Percentiles rank a stretch among this genome's conserved stretches.
These are phyloP conservation scores for Rhizoclosmatium sp. DNA, from an alignment of 192 early-diverging fungal species.

Conservation along the genomic window DNA sequence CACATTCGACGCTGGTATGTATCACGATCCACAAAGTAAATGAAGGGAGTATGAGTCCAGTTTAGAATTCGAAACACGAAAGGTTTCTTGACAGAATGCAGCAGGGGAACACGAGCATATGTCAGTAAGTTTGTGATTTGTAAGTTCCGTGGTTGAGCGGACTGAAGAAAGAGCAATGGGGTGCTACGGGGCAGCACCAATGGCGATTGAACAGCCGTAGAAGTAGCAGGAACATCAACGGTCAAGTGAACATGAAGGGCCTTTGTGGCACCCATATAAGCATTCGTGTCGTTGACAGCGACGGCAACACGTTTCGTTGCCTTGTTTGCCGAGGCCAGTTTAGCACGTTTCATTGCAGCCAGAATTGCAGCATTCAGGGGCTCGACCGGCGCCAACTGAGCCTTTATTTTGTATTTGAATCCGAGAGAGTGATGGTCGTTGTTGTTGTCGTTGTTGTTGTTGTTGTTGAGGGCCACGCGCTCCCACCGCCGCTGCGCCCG, in stretches of 20 bases:
- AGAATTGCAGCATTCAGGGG: slow-evolving; percentile 8
- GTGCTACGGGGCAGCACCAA: not conserved
- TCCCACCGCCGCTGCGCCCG: slow-evolving; percentile 2
- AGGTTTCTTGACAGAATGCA: slow-evolving; percentile 20
- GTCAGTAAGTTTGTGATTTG: slow-evolving; percentile 12
- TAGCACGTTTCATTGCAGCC: slow-evolving; percentile 5
- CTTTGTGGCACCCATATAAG: slow-evolving; percentile 26
- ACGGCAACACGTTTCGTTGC: not conserved
- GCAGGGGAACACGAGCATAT: slow-evolving; percentile 20
- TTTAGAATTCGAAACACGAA: slow-evolving; percentile 31
- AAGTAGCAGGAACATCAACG: not conserved
- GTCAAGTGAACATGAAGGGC: slow-evolving; percentile 10
- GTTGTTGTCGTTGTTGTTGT: too few relatives aligned
- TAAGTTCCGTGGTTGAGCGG: slow-evolving; percentile 18
- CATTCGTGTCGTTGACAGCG: slow-evolving; percentile 4
- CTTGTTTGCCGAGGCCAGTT: not conserved
- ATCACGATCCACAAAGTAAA: slow-evolving; percentile 37
- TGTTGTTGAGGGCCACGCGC: not conserved
- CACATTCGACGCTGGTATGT: slow-evolving; percentile 30
- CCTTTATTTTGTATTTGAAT: not conserved
- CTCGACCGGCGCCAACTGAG: not conserved
- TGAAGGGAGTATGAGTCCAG: slow-evolving; percentile 33
- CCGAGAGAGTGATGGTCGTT: too few relatives aligned
- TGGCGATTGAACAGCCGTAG: not conserved
- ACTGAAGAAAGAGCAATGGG: slow-evolving; percentile 25